Evolutionary conservation across 1,139 yeast genomes (phyloP).

Genomic region (Hansenula anomala): DNA sequence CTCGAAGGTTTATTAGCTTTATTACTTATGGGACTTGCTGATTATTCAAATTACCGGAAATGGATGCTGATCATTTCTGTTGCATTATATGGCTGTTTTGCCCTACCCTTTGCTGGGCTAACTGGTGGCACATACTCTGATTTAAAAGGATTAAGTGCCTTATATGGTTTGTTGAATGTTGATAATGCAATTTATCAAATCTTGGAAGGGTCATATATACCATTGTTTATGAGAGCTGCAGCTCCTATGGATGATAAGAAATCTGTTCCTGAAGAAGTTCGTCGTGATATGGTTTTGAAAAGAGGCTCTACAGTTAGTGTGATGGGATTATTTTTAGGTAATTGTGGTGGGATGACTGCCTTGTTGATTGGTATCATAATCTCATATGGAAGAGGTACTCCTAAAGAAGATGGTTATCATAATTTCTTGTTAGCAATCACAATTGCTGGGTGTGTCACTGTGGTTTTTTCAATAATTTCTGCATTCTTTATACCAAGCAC

Average conservation of each 20-base stretch:
- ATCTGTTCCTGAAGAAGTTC: conserved; percentile 22
- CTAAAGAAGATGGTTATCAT: conserved; percentile 30
- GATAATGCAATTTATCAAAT: conserved; percentile 35
- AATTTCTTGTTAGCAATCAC: conserved; percentile 37
- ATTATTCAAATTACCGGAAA: conserved; percentile 37
- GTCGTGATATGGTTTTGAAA: conserved; percentile 26
- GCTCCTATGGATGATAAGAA: conserved; percentile 1
- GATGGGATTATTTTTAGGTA: conserved; percentile 35
- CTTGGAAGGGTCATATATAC: conserved; percentile 40
- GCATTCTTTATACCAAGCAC: conserved; percentile 32
- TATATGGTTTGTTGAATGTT: conserved; percentile 32
- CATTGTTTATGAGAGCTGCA: conserved; percentile 36
- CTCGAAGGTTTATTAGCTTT: conserved; percentile 36
- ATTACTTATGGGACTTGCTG: conserved; percentile 40
- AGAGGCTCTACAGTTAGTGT: conserved; percentile 37
- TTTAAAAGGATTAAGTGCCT: conserved; percentile 27
- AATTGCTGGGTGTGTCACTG: conserved; percentile 36
- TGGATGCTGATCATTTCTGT: conserved; percentile 31
- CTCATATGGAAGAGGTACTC: conserved; percentile 28
- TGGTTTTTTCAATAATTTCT: conserved; percentile 27
- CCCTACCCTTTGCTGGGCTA: conserved; percentile 37
- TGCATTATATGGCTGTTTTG: conserved; percentile 31
- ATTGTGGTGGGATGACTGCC: conserved; percentile 39
- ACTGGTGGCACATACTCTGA: conserved; percentile 23
- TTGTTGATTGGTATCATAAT: conserved; percentile 36